These are phyloP conservation scores for Alternaria viburni DNA, from an alignment of 2,329 filamentous ascomycete species.

Conservation along the genomic window DNA sequence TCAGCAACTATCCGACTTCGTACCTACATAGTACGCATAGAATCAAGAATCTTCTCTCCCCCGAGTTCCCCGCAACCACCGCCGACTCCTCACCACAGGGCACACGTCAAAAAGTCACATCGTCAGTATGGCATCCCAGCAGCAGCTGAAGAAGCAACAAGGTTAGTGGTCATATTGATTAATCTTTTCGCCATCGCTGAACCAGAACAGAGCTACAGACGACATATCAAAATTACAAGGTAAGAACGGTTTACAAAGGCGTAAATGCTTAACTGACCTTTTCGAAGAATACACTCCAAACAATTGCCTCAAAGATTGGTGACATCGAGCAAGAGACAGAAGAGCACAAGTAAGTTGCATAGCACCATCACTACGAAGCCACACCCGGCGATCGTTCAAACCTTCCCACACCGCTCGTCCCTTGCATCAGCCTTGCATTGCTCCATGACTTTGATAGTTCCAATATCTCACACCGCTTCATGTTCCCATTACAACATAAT, in stretches of 20 bases:
- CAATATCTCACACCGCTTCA: constrained; percentile 26
- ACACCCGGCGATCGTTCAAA: neutral
- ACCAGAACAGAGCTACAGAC: constrained; percentile 71
- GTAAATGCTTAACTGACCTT: neutral
- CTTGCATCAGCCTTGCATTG: constrained; percentile 16
- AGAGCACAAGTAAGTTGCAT: constrained; percentile 84
- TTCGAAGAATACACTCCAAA: constrained; percentile 71
- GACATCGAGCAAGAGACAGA: constrained; percentile 97
- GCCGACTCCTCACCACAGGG: neutral
- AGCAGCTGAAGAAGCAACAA: constrained; percentile 75
- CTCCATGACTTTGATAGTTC: constrained; percentile 2
- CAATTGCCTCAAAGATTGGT: constrained; percentile 93
- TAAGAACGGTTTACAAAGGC: neutral
- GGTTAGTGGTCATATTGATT: constrained; percentile 53
- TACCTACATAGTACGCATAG: neutral
- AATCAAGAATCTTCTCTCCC: constrained; percentile 14
- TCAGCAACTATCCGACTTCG: neutral
- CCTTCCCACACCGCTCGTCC: constrained; percentile 27
- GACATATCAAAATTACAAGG: constrained; percentile 77
- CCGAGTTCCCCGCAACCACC: constrained; percentile 28
- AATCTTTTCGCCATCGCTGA: constrained; percentile 10
- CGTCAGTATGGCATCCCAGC: constrained; percentile 56
- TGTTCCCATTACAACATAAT: neutral
- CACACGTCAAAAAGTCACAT: neutral
- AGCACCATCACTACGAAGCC: neutral